Evolutionary conservation across 2,329 filamentous ascomycete genomes (phyloP).

Genomic region (Stenocarpella maydis): DNA sequence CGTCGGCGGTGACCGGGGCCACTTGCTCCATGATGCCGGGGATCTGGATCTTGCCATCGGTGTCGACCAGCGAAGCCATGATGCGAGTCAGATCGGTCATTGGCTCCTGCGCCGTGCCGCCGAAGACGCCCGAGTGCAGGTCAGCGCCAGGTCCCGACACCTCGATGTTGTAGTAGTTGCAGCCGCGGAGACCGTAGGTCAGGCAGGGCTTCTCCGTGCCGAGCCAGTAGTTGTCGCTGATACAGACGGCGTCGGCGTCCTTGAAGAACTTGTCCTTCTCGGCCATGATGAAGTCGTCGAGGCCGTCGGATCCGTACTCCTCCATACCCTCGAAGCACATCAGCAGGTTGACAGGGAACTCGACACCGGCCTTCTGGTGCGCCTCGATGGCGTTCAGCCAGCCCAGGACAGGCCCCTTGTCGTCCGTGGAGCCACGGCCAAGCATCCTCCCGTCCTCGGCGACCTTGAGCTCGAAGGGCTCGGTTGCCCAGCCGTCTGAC

Average conservation of each 20-base stretch:
- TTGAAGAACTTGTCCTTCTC: slow-evolving; percentile 96
- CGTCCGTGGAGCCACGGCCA: slow-evolving; percentile 93
- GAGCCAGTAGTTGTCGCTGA: slow-evolving; percentile 99
- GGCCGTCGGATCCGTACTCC: slow-evolving; percentile 95
- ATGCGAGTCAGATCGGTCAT: slow-evolving; percentile 95
- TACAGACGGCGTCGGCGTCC: slow-evolving; percentile 95
- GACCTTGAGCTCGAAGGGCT: slow-evolving; percentile 88
- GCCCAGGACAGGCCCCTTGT: slow-evolving; percentile 96
- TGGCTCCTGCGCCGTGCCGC: slow-evolving; percentile 94
- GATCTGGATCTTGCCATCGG: slow-evolving; percentile 90
- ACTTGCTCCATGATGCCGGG: slow-evolving; percentile 95
- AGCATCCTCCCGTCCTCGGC: slow-evolving; percentile 96
- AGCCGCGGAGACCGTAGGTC: slow-evolving; percentile 95
- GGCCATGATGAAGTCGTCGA: slow-evolving; percentile 91
- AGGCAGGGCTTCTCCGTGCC: slow-evolving; percentile 98
- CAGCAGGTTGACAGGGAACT: slow-evolving; percentile 95
- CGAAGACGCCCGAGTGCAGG: slow-evolving; percentile 96
- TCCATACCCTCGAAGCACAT: slow-evolving; percentile 99
- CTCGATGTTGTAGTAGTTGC: slow-evolving; percentile 96
- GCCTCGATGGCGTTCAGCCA: slow-evolving; percentile 99
- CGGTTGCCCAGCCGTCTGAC: slow-evolving; percentile 94
- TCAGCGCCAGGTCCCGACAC: slow-evolving; percentile 92
- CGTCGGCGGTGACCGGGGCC: slow-evolving; percentile 84
- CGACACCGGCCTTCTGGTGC: slow-evolving; percentile 91
- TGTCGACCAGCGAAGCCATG: slow-evolving; percentile 85